Conservation (phyloP, 352 stramenopile genomes). For the Phytopythium oedochilum region DNA sequence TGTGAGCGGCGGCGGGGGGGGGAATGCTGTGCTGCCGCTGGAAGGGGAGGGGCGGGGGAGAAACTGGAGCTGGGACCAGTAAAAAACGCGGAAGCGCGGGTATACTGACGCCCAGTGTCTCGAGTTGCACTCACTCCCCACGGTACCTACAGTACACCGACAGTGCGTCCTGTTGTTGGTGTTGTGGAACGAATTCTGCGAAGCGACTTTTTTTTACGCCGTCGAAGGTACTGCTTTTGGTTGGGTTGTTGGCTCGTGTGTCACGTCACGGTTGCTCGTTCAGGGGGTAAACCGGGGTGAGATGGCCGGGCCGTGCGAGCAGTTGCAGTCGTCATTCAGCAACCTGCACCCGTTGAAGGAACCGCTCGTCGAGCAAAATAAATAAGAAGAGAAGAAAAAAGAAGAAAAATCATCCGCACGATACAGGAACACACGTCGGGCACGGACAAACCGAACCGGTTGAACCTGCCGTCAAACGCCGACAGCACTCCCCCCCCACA, state of each 20-base stretch:
- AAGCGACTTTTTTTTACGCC: constrained; percentile 17
- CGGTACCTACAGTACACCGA: too few species aligned
- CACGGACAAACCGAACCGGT: not conserved
- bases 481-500: too few species aligned
- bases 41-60: too few species aligned
- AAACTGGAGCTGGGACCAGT: constrained; percentile 34
- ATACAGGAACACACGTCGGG: too few species aligned
- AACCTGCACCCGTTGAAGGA: constrained; percentile 5
- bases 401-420: not conserved
- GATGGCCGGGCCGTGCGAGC: not conserved
- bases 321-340: constrained; percentile 2
- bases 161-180: too few species aligned
- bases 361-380: not conserved
- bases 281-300: not conserved
- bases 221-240: not conserved
- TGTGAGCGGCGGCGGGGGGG: constrained; percentile 8
- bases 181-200: constrained; percentile 22
- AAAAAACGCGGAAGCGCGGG: constrained; percentile 34
- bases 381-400: not conserved
- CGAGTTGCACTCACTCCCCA: constrained; percentile 14
- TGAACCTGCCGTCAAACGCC: not conserved
- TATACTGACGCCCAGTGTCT: constrained; percentile 7
- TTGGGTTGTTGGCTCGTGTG: constrained; percentile 27
- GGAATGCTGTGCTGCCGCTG: too few species aligned
- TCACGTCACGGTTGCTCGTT: constrained; percentile 27